These are phyloP conservation scores for Bipolaris gigantea DNA, from an alignment of 2,329 filamentous ascomycete genomes.

Conservation along the genomic window DNA sequence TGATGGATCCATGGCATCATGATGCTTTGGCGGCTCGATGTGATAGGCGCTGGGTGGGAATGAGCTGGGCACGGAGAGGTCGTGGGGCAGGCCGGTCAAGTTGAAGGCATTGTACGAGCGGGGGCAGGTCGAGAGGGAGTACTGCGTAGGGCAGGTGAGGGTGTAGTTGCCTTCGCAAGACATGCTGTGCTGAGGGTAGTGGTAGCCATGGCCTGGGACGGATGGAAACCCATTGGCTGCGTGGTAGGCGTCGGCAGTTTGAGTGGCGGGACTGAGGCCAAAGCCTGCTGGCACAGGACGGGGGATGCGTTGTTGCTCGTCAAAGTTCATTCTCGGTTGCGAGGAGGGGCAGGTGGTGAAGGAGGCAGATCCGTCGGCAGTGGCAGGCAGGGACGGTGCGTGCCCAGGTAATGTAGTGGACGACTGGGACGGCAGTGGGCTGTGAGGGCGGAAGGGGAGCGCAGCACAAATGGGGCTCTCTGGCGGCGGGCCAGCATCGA, in stretches of 20 bases:
- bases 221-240: constrained; percentile 13
- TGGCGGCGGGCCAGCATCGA: constrained; percentile 20
- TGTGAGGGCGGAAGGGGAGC: constrained; percentile 18
- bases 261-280: constrained; percentile 12
- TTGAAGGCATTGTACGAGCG: constrained; percentile 26
- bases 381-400: constrained; percentile 19
- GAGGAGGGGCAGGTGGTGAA: constrained; percentile 2
- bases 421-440: constrained; percentile 16
- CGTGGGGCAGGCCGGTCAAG: constrained; percentile 18
- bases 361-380: constrained; percentile 14
- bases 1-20: constrained; percentile 25
- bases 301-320: constrained; percentile 21
- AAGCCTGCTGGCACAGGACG: constrained; percentile 26
- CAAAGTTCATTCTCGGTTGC: constrained; percentile 19
- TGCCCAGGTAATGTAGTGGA: constrained; percentile 12
- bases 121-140: constrained; percentile 23
- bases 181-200: constrained; percentile 24
- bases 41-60: constrained; percentile 40
- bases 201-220: constrained; percentile 13
- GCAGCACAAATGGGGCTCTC: constrained; percentile 24
- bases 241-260: constrained; percentile 17
- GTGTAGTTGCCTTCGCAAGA: constrained; percentile 29
- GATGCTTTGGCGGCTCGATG: constrained; percentile 30
- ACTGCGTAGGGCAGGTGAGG: constrained; percentile 22
- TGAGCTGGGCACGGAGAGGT: constrained; percentile 18